Conservation (phyloP, 495 filamentous ascomycete species). For the Tuber umbilicatum region DNA sequence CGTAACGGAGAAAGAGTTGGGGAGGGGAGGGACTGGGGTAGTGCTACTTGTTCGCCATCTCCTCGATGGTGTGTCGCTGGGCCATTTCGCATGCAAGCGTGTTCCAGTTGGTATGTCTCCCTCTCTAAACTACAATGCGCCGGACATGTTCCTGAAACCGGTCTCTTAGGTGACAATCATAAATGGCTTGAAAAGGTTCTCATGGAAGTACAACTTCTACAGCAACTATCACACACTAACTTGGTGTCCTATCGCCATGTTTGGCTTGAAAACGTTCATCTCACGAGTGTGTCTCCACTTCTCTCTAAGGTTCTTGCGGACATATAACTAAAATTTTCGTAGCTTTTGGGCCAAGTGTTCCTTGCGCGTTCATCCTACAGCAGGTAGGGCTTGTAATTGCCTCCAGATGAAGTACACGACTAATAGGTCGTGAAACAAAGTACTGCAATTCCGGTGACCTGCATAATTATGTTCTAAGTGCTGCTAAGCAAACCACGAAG, state of each 20-base stretch:
- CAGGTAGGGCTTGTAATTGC: slow-evolving; percentile 47
- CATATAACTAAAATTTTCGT: slow-evolving; percentile 10
- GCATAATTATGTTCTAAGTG: slow-evolving; percentile 71
- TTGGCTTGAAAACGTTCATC: slow-evolving; percentile 85
- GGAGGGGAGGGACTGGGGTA: slow-evolving; percentile 87
- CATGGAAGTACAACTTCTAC: slow-evolving; percentile 83
- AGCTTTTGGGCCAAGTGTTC: slow-evolving; percentile 79
- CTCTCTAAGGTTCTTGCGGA: not conserved
- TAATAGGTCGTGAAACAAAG: slow-evolving; percentile 20
- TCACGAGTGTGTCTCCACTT: slow-evolving; percentile 49
- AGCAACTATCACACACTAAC: slow-evolving; percentile 85
- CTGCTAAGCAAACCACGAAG: slow-evolving; percentile 58
- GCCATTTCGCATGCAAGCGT: slow-evolving; percentile 91
- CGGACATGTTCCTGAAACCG: slow-evolving; percentile 4
- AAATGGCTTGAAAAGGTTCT: slow-evolving; percentile 93
- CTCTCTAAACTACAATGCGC: not conserved
- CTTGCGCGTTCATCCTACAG: slow-evolving; percentile 93
- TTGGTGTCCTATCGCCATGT: slow-evolving; percentile 96
- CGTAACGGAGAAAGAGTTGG: slow-evolving; percentile 74
- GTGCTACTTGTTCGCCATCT: slow-evolving; percentile 86
- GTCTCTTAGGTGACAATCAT: slow-evolving; percentile 65
- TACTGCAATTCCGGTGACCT: slow-evolving; percentile 96
- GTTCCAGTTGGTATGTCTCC: slow-evolving; percentile 63
- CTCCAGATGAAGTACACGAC: not conserved
- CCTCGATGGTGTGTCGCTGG: slow-evolving; percentile 77